Evolutionary conservation across 148 eudicot species (phyloP), one percentile per base, ranked within the genome.

Genomic region (Persicaria maculosa): DNA sequence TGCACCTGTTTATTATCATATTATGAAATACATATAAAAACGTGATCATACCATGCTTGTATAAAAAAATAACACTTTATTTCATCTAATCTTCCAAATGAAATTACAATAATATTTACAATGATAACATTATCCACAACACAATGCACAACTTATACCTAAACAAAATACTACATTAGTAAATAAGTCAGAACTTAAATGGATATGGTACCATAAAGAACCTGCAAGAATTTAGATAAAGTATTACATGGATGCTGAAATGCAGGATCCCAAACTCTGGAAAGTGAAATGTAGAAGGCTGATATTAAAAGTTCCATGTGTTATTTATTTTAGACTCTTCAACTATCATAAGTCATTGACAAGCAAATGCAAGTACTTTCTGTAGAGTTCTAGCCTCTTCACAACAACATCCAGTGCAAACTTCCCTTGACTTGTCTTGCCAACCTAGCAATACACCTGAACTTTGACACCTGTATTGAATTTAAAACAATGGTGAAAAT

Each of bases 321-420:
- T 12, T 31, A 31, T 31, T 31, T 31, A 31, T 31, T 31, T 31
- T 3, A 31, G 40, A 31, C 52, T 48, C 52, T 48, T 48, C 14
- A 6, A 48, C 9, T 5, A 48, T 48, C 52, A 48, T 65, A 31
- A 40, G 43, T 40, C 11, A 15, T 65, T 36, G 70, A 52, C 31
- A 53, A 65, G 67, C 4, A 48, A 54, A 40, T 8, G 31, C 47
- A 20, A 69, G 17, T 89, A 94, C 98, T 86, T 84, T 81, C 72
- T 84, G 80, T 85, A 91, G 44, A 94, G 76, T 65, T 86, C 93
- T 73, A 94, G 97, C 12, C 97, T 94, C 86, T 89, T 94, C 44
- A 93, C 95, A 77, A 96, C 98, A 80, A 94, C 98, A 75, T 87
- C 86, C 72, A 94, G 75, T 72, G 97, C 98, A 85, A 94, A 91